Conservation (phyloP, 345 rosid species). For the Citrus sinensis region DNA sequence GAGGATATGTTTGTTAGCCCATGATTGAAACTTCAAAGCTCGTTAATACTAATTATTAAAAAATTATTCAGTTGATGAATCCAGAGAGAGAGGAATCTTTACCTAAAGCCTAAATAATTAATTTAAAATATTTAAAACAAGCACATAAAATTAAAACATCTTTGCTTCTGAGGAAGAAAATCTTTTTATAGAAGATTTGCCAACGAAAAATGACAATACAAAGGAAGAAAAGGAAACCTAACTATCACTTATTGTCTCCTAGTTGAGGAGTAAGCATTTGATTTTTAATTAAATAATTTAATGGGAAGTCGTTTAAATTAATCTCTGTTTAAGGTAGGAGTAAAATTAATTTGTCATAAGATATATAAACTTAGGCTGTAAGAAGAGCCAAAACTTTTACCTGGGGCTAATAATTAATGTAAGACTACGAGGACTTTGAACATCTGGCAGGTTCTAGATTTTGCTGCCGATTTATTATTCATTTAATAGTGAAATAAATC, state of each 20-base stretch:
- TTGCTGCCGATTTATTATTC: not conserved
- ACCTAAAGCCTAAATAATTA: not conserved
- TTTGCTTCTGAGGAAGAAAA: not conserved
- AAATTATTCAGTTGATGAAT: not conserved
- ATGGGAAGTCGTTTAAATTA: no score
- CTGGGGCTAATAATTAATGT: not conserved
- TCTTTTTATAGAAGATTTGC: not conserved
- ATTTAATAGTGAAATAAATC: no score
- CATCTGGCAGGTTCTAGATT: not conserved
- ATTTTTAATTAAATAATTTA: no score
- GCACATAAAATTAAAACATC: not conserved
- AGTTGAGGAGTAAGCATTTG: no score
- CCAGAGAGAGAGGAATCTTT: not conserved
- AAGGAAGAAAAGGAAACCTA: not conserved
- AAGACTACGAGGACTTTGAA: not conserved
- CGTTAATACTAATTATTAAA: not conserved
- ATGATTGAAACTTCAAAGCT: slow-evolving; percentile 8
- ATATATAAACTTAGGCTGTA: no score
- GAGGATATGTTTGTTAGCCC: slow-evolving; percentile 13
- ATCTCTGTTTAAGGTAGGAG: no score
- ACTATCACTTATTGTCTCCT: not conserved
- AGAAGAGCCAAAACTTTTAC: not conserved
- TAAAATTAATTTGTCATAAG: no score
- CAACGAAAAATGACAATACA: not conserved
- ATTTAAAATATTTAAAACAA: not conserved